Evolutionary conservation across 129 eudicot genomes (phyloP).

Genomic region (Flaveria bidentis): DNA sequence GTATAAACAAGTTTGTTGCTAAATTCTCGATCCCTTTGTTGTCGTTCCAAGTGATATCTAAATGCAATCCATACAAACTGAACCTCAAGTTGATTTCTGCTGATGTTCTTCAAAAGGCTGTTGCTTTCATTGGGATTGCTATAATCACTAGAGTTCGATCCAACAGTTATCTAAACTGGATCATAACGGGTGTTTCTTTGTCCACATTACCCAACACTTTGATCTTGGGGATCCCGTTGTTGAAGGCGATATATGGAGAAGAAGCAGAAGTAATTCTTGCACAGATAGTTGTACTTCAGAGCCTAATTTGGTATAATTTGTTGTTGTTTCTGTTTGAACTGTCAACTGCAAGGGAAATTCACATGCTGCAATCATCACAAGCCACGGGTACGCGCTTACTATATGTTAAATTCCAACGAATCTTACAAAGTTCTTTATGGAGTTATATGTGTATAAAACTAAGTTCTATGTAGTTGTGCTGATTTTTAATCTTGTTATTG

Average conservation of each 20-base stretch:
- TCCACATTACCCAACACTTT: slow-evolving; percentile 80
- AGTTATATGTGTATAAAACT: not conserved
- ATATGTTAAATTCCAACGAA: not conserved
- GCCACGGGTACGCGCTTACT: slow-evolving; percentile 43
- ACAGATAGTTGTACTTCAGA: slow-evolving; percentile 73
- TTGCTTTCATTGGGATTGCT: slow-evolving; percentile 49
- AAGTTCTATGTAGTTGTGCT: slow-evolving; percentile 1
- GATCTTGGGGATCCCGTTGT: slow-evolving; percentile 70
- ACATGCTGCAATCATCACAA: slow-evolving; percentile 37
- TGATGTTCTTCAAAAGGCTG: slow-evolving; percentile 65
- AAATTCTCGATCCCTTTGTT: slow-evolving; percentile 68
- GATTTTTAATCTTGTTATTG: slow-evolving; percentile 1
- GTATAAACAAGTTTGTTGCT: slow-evolving; percentile 82
- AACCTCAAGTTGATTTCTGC: slow-evolving; percentile 63
- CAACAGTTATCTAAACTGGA: slow-evolving; percentile 59
- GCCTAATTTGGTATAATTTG: slow-evolving; percentile 75
- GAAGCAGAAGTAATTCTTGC: slow-evolving; percentile 58
- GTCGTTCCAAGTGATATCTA: slow-evolving; percentile 68
- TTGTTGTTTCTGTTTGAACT: slow-evolving; percentile 67
- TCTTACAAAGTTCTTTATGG: not conserved
- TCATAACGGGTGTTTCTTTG: slow-evolving; percentile 72
- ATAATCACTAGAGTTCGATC: slow-evolving; percentile 48
- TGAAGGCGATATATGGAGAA: slow-evolving; percentile 68
- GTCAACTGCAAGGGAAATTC: slow-evolving; percentile 45
- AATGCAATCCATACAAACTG: slow-evolving; percentile 64